Evolutionary conservation across 331 rosid genomes (phyloP), one percentile per base, ranked within the genome.

Genomic region (Acacia pycnantha): DNA sequence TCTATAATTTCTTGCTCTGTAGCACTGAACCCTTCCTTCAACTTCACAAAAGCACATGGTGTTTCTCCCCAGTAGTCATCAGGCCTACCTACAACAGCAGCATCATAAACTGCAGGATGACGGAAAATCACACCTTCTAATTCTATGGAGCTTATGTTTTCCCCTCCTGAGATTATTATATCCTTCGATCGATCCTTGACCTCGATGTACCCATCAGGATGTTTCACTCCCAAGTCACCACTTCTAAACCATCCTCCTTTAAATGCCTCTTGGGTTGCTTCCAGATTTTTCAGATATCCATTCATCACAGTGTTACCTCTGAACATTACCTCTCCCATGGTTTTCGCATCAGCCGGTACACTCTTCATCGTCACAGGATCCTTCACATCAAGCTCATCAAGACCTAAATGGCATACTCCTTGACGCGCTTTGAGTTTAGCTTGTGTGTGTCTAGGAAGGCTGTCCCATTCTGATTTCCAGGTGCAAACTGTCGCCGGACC

Each of bases 31-130:
- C 91, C 95, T 21, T 89, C 95, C 77, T 91, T 91, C 46, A 91
- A 48, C 78, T 87, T 91, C 72, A 89, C 91, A 72, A 89, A 91
- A 26, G 95, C 95, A 84, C 91, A 89, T 4, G 93, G 91, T 9
- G 93, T 88, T 83, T 91, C 95, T 47, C 95, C 95, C 95, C 92
- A 89, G 41, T 79, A 77, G 11, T 89, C 89, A 81, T 91, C 94
- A 14, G 91, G 92, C 75, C 90, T 89, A 19, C 89, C 90, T 61
- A 91, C 92, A 79, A 87, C 87, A 79, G 91, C 92, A 22, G 87
- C 94, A 37, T 91, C 94, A 56, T 84, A 72, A 82, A 91, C 88
- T 29, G 91, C 88, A 27, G 92, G 94, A 82, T 91, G 92, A 47
- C 86, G 40, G 65, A 73, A 89, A 79, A 89, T 78, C 71, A 86